A percentile compares a stretch with the other conserved stretches of the same genome.
Evolutionary conservation across 2,329 filamentous ascomycete genomes (phyloP).

Genomic region (Neonectria punicea): DNA sequence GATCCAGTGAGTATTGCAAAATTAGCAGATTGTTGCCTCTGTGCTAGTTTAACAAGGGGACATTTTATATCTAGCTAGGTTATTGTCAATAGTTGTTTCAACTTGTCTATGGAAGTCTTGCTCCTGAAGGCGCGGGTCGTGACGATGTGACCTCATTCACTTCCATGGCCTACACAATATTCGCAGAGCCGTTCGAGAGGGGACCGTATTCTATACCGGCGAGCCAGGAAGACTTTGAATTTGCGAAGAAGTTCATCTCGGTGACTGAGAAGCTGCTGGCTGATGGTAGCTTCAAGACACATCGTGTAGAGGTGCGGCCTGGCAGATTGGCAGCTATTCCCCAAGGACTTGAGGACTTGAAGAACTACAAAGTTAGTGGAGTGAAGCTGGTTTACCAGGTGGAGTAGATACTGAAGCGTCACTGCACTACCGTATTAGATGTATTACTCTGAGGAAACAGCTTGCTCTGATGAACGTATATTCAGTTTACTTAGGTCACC

Average conservation of each 20-base stretch:
- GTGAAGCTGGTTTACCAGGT: slow-evolving; percentile 54
- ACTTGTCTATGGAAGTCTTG: not conserved
- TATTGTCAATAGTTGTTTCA: not conserved
- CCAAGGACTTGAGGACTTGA: slow-evolving; percentile 47
- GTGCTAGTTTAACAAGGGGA: too few species aligned
- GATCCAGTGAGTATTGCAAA: too few species aligned
- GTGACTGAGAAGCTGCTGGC: slow-evolving; percentile 47
- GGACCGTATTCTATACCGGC: slow-evolving; percentile 30
- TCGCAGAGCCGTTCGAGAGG: slow-evolving; percentile 46
- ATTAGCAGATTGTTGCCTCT: too few species aligned
- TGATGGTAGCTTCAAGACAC: slow-evolving; percentile 48
- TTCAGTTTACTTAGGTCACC: too few species aligned
- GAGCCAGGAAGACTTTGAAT: slow-evolving; percentile 45
- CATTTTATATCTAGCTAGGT: too few species aligned
- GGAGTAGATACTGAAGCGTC: slow-evolving; percentile 22
- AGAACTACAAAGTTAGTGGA: slow-evolving; percentile 49
- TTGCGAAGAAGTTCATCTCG: slow-evolving; percentile 45
- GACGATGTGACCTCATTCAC: not conserved
- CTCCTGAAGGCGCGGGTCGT: not conserved
- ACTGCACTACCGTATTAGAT: too few species aligned
- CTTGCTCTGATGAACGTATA: too few species aligned
- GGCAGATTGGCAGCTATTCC: slow-evolving; percentile 48
- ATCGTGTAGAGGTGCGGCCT: slow-evolving; percentile 43
- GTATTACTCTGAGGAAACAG: too few species aligned
- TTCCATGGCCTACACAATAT: slow-evolving; percentile 51